Evolutionary conservation across 179 eudicot genomes (phyloP).

Genomic region (Actinidia polygama): DNA sequence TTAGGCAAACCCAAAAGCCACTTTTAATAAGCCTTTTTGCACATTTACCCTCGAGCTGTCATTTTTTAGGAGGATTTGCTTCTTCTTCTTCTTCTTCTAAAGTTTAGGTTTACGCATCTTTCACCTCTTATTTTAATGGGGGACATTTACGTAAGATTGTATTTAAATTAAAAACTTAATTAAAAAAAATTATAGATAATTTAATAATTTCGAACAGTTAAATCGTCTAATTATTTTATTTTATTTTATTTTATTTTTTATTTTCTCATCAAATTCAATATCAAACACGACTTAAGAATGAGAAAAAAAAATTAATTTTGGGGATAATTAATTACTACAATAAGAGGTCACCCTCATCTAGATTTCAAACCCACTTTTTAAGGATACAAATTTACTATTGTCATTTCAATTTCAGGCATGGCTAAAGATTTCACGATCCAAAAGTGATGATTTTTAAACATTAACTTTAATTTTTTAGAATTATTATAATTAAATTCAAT

Average conservation of each 20-base stretch:
- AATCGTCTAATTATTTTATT: too few species aligned
- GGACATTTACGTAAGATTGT: too few species aligned
- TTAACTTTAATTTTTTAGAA: too few species aligned
- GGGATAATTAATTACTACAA: neutral
- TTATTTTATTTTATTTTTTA: too few species aligned
- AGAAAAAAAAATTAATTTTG: neutral
- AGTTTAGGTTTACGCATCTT: slow-evolving; percentile 11
- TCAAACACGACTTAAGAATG: too few species aligned
- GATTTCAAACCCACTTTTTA: too few species aligned
- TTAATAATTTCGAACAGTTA: too few species aligned
- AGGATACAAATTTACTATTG: too few species aligned
- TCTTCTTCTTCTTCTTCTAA: neutral
- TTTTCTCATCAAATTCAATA: too few species aligned
- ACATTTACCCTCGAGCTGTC: neutral
- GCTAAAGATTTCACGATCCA: neutral
- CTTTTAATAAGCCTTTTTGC: neutral
- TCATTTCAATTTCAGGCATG: neutral
- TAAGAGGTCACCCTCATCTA: neutral
- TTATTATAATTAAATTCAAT: too few species aligned
- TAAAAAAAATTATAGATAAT: too few species aligned
- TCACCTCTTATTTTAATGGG: slow-evolving; percentile 2
- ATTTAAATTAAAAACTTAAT: too few species aligned
- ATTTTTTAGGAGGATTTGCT: neutral
- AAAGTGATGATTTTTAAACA: neutral
- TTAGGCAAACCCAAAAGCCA: slow-evolving; percentile 20